These are phyloP conservation scores for Isoetes engelmannii DNA, from an alignment of 83 land plant species.

Conservation along the genomic window DNA sequence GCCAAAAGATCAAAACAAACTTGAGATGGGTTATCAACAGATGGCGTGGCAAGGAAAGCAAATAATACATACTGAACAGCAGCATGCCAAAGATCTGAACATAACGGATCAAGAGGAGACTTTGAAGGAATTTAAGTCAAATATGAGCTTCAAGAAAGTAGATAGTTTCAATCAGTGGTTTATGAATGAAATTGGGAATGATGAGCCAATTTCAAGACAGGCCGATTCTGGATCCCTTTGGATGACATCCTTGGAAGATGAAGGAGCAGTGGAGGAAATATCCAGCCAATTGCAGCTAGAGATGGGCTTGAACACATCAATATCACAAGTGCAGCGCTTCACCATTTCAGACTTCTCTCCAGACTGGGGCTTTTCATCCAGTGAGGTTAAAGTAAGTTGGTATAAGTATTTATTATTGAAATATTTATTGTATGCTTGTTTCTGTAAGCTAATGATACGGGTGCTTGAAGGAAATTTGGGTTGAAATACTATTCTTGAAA, in stretches of 20 bases:
- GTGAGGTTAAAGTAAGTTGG: slow-evolving; percentile 45
- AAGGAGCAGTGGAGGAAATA: background rate
- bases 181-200: background rate
- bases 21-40: too few relatives aligned
- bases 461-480: background rate
- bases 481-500: background rate
- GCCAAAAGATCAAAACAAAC: too few relatives aligned
- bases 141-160: background rate
- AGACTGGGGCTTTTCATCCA: slow-evolving; percentile 46
- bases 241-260: background rate
- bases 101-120: too few relatives aligned
- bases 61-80: too few relatives aligned
- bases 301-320: background rate
- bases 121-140: background rate
- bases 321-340: slow-evolving; percentile 20
- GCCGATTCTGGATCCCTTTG: background rate
- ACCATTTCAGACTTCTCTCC: slow-evolving; percentile 71
- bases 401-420: background rate
- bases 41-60: too few relatives aligned
- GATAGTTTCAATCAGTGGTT: background rate
- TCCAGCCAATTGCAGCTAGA: background rate
- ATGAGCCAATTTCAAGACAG: background rate
- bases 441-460: background rate
- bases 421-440: slow-evolving; percentile 8
- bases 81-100: too few relatives aligned